These are phyloP conservation scores for Chalciporus piperatus DNA, from an alignment of 768 basidiomycete genomes.

Conservation along the genomic window DNA sequence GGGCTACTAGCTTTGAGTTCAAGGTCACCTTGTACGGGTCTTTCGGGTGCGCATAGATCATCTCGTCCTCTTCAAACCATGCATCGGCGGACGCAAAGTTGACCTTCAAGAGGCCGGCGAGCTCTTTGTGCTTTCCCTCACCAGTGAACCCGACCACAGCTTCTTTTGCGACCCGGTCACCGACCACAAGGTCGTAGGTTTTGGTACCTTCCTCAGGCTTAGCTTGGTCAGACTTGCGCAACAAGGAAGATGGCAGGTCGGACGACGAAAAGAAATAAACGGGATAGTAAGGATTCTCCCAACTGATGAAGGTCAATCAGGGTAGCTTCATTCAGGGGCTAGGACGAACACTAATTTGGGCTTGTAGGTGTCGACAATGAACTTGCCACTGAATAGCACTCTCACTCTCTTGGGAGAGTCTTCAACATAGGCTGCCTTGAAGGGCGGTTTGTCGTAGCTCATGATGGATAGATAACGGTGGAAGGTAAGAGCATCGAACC, in stretches of 20 bases:
- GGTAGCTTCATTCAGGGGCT: background rate
- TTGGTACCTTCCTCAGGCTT: constrained; percentile 31
- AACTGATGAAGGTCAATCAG: constrained; percentile 36
- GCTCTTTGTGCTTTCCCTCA: constrained; percentile 31
- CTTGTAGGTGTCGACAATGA: constrained; percentile 53
- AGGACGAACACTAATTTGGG: constrained; percentile 57
- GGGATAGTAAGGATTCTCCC: constrained; percentile 55
- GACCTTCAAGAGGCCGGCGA: constrained; percentile 49
- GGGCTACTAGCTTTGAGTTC: background rate
- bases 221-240: constrained; percentile 32
- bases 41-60: constrained; percentile 58
- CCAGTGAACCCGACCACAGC: constrained; percentile 37
- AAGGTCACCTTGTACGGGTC: constrained; percentile 63
- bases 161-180: constrained; percentile 34
- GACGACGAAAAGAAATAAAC: constrained; percentile 49
- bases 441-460: constrained; percentile 29
- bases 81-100: constrained; percentile 50
- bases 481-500: too few relatives aligned
- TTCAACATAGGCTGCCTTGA: constrained; percentile 47
- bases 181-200: constrained; percentile 48
- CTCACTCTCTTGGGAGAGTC: constrained; percentile 49
- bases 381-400: constrained; percentile 49
- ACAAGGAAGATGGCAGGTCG: constrained; percentile 44
- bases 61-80: constrained; percentile 71
- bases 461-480: constrained; percentile 9